These are phyloP conservation scores for Debaryomyces sp. DNA, from an alignment of 1,139 yeast genomes.

Conservation along the genomic window DNA sequence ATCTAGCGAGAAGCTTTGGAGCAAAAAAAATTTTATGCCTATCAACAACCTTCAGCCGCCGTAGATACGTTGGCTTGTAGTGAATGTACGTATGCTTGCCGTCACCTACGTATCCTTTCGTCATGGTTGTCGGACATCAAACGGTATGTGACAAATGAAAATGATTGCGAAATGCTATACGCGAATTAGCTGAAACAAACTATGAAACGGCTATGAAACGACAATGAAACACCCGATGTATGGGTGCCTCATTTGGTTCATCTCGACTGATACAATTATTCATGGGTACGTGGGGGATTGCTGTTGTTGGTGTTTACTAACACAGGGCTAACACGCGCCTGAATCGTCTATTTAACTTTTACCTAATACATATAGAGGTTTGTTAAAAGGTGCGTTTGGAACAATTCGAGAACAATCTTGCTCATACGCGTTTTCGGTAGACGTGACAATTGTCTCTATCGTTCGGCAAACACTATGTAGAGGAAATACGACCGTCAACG, in stretches of 20 bases:
- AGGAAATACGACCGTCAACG: neutral
- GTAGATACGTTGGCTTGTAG: neutral
- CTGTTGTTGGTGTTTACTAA: neutral
- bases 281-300: neutral
- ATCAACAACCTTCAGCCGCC: neutral
- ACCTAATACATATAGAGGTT: neutral
- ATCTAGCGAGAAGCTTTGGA: neutral
- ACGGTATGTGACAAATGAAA: neutral
- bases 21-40: neutral
- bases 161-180: neutral
- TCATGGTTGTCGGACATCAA: neutral
- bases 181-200: neutral
- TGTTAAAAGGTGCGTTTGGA: neutral
- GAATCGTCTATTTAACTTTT: constrained; percentile 1
- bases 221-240: neutral
- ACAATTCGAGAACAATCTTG: neutral
- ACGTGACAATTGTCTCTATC: neutral
- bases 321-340: neutral
- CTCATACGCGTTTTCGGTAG: neutral
- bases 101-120: neutral
- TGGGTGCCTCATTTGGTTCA: neutral
- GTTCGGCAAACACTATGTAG: neutral
- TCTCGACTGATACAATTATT: neutral
- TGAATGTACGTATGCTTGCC: neutral
- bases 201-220: neutral